Evolutionary conservation across 2,329 filamentous ascomycete species (phyloP).

Genomic region (Epichloe bromicola): DNA sequence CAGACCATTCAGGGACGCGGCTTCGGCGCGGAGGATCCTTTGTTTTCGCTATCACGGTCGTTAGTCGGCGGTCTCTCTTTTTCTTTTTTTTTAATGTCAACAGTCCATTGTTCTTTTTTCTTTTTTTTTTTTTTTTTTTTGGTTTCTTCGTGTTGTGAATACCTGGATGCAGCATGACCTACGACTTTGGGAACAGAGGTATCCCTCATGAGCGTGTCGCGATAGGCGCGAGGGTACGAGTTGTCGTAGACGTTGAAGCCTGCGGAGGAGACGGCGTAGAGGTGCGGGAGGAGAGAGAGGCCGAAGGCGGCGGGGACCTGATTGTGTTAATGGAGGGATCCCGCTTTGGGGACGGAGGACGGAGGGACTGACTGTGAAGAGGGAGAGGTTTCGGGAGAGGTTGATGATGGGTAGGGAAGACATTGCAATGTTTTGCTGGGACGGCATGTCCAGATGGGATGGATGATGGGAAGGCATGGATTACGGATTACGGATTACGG

Average conservation of each 20-base stretch:
- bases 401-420: not conserved
- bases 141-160: too few species aligned
- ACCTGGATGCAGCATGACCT: not conserved
- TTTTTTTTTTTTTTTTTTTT: too few species aligned
- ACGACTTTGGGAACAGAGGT: constrained; percentile 18
- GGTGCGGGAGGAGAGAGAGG: constrained; percentile 4
- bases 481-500: too few species aligned
- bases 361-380: constrained; percentile 6
- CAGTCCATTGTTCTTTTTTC: too few species aligned
- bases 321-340: too few species aligned
- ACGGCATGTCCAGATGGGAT: too few species aligned
- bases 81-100: too few species aligned
- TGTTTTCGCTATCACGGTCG: constrained; percentile 32
- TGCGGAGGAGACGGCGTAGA: constrained; percentile 1
- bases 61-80: not conserved
- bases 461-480: too few species aligned
- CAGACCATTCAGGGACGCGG: constrained; percentile 30
- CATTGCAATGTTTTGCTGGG: not conserved
- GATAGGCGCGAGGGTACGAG: constrained; percentile 24
- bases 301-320: constrained; percentile 23
- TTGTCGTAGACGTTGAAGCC: constrained; percentile 23
- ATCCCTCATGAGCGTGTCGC: constrained; percentile 18
- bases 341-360: too few species aligned
- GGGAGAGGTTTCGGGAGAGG: constrained; percentile 5
- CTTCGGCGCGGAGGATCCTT: constrained; percentile 38